A percentile compares a stretch with the other conserved stretches of the same genome.
These are phyloP conservation scores for Phlyctochytrium planicorne DNA, from an alignment of 192 early-diverging fungal species.

Conservation along the genomic window DNA sequence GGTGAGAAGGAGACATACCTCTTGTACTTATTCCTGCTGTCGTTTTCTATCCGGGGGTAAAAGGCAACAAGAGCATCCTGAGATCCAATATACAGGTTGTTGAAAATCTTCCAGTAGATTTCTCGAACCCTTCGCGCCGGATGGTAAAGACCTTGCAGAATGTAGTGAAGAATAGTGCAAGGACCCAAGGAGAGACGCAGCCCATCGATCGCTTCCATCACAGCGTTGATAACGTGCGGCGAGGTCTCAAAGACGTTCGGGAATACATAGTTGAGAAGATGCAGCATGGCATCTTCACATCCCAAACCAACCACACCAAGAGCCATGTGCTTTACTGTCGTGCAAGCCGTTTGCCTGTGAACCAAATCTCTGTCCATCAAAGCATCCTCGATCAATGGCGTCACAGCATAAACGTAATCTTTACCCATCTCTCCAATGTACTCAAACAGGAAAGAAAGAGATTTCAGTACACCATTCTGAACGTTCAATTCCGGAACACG, in stretches of 20 bases:
- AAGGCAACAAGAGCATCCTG: constrained; percentile 91
- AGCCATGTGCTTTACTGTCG: constrained; percentile 92
- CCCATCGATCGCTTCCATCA: constrained; percentile 96
- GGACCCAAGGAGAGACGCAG: constrained; percentile 88
- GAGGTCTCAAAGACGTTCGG: constrained; percentile 95
- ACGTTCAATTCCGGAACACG: constrained; percentile 98
- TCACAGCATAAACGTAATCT: constrained; percentile 97
- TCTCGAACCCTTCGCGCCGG: constrained; percentile 93
- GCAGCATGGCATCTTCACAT: constrained; percentile 91
- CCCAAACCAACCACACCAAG: constrained; percentile 89
- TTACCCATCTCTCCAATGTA: constrained; percentile 98
- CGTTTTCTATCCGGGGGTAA: constrained; percentile 88
- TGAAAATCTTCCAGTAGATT: constrained; percentile 99
- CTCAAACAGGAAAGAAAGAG: constrained; percentile 94
- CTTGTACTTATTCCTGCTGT: constrained; percentile 71
- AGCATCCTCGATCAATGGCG: constrained; percentile 93
- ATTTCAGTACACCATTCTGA: constrained; percentile 98
- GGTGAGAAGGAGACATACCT: constrained; percentile 82
- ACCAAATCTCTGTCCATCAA: constrained; percentile 97
- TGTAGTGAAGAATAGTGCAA: constrained; percentile 77
- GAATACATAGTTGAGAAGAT: constrained; percentile 95
- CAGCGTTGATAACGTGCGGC: constrained; percentile 97
- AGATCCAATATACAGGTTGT: constrained; percentile 85
- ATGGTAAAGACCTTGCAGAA: constrained; percentile 95
- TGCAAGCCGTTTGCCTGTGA: constrained; percentile 95